Evolutionary conservation across 2,329 filamentous ascomycete species (phyloP).

Genomic region (Bimuria novae-zelandiae): DNA sequence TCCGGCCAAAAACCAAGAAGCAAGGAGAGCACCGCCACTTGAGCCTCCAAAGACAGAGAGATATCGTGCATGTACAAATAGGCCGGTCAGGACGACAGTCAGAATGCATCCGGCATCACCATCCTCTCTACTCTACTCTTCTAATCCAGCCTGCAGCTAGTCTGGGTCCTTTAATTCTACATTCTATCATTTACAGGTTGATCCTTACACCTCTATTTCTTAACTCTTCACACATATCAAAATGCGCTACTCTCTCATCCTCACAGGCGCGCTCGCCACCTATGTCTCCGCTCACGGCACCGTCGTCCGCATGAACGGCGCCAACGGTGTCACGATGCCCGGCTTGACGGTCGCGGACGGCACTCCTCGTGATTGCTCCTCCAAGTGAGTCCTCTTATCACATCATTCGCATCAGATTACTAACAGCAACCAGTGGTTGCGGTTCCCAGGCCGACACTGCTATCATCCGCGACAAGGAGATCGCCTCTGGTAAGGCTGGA

Average conservation of each 20-base stretch:
- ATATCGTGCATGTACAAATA: slow-evolving; percentile 6
- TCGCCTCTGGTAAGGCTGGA: slow-evolving; percentile 57
- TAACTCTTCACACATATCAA: slow-evolving; percentile 6
- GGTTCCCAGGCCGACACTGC: slow-evolving; percentile 70
- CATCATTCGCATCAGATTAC: not conserved
- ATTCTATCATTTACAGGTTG: slow-evolving; percentile 5
- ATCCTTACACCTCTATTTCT: not conserved
- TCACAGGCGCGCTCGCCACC: slow-evolving; percentile 36
- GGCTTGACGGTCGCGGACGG: slow-evolving; percentile 66
- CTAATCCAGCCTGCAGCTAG: slow-evolving; percentile 10
- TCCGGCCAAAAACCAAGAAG: not conserved
- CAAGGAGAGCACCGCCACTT: not conserved
- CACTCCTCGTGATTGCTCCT: slow-evolving; percentile 69
- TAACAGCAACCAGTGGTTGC: slow-evolving; percentile 49
- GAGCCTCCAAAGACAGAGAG: not conserved
- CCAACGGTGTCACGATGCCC: slow-evolving; percentile 67
- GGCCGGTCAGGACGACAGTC: not conserved
- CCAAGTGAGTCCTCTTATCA: slow-evolving; percentile 33
- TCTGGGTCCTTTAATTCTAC: slow-evolving; percentile 6
- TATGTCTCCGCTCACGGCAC: slow-evolving; percentile 63
- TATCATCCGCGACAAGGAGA: slow-evolving; percentile 67
- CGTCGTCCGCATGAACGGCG: slow-evolving; percentile 60
- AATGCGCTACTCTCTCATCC: slow-evolving; percentile 35
- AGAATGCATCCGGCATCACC: slow-evolving; percentile 10
- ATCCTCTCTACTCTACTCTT: slow-evolving; percentile 5